Conservation (phyloP, 768 basidiomycete species). For the Russula virescens region DNA sequence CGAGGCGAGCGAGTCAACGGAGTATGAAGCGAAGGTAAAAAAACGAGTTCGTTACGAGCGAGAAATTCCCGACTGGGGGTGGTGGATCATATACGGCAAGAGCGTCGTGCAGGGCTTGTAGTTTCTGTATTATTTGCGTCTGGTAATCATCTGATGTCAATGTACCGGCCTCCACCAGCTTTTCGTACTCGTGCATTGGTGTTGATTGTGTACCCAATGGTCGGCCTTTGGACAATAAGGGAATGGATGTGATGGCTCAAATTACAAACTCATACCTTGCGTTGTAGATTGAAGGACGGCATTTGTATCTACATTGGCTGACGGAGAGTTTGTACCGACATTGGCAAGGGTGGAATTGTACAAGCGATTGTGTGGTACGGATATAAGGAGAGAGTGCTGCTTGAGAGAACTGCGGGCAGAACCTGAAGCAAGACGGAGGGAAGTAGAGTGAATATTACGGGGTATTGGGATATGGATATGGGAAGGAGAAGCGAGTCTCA, state of each 20-base stretch:
- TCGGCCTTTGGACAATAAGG: not conserved
- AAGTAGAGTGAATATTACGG: not conserved
- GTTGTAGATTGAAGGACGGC: not conserved
- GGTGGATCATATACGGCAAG: constrained; percentile 66
- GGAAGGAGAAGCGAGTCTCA: not conserved
- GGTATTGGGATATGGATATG: constrained; percentile 9
- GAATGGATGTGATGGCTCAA: not conserved
- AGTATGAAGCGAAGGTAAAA: not conserved
- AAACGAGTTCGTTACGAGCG: constrained; percentile 30
- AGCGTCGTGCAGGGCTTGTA: constrained; percentile 74
- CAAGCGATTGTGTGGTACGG: not conserved
- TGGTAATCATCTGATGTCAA: constrained; percentile 81
- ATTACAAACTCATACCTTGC: constrained; percentile 2
- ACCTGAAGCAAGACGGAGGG: not conserved
- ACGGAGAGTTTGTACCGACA: not conserved
- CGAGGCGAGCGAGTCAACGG: not conserved
- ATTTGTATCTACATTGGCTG: not conserved
- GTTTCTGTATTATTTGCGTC: constrained; percentile 70
- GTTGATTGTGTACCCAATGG: constrained; percentile 7
- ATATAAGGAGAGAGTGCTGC: not conserved
- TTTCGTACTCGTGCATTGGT: constrained; percentile 39
- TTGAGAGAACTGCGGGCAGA: not conserved
- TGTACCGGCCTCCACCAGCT: constrained; percentile 44
- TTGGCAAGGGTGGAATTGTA: constrained; percentile 10
- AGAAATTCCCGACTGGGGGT: constrained; percentile 31